phyloP scores from a whole-genome alignment of 73 alveolate species.

The Paramecium pentaurelia region DNA sequence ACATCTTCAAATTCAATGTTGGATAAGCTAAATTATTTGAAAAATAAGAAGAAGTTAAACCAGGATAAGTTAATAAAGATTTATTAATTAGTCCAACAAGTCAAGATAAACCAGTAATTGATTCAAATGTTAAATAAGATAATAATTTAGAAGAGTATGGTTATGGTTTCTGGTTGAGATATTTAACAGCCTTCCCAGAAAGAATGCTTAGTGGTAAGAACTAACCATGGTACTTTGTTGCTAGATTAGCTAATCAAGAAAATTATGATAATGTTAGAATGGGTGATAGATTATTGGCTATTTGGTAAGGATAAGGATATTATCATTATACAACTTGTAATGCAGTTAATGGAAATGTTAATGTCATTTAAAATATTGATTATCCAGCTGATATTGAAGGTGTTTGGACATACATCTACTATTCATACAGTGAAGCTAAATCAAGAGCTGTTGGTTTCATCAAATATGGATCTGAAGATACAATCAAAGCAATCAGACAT shows the following conservation, averaged over 20 bases:
- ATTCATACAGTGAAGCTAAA: neutral
- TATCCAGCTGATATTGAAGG: constrained; percentile 59
- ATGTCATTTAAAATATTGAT: neutral
- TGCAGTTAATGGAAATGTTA: neutral
- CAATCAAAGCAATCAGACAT: neutral
- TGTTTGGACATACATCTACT: constrained; percentile 35
- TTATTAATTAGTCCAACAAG: neutral
- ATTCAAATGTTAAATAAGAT: neutral
- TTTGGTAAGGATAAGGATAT: constrained; percentile 34
- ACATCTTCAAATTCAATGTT: constrained; percentile 1
- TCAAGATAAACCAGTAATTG: neutral
- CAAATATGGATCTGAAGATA: neutral
- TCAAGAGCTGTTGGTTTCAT: constrained; percentile 24
- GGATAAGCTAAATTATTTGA: neutral
- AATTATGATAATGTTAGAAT: neutral
- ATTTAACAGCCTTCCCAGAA: constrained; percentile 13
- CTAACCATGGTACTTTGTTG: constrained; percentile 41
- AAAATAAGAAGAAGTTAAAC: neutral
- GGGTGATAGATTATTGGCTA: constrained; percentile 36
- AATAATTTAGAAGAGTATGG: constrained; percentile 40
- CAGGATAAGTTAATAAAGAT: neutral
- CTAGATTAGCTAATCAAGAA: neutral
- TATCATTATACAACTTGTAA: neutral
- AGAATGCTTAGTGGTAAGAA: constrained; percentile 5
- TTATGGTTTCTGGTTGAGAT: constrained; percentile 40